Evolutionary conservation across 768 basidiomycete species (phyloP), one percentile per base, ranked within the genome.

Genomic region (Cystobasidium ongulense): DNA sequence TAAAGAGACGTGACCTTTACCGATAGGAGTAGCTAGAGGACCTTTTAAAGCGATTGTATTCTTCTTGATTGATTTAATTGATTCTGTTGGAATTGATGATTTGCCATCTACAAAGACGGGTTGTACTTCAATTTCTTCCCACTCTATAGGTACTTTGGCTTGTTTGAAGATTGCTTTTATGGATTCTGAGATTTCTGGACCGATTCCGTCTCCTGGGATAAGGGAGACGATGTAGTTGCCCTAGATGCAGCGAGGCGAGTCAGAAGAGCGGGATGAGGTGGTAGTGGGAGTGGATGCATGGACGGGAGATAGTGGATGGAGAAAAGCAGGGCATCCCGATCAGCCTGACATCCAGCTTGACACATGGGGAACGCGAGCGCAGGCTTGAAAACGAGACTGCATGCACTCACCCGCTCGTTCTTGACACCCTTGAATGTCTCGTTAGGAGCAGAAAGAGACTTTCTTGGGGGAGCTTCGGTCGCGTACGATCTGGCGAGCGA

Each of bases 41-140:
- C 92, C 96, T 85, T 99, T 99, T 79, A 99, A 84, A 25, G 96
- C 96, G 73, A 99, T 92, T 21, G 95, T 97, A 83, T 98, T 98
- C 84, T 88, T 91, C 85, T 89, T 93, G 80, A 99, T 90, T 17
- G 90, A 92, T 62, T 85, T 85, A 76, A 99, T 92, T 38, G 96
- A 94, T 73, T 82, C 82, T 75, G 96, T 92, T 35, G 96, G 96
- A 80, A 99, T 98, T 75, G 91, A 91, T 62, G 93, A 96, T 85
- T 97, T 96, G 63, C 96, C 96, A 74, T 88, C 89, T 82, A 92
- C 92, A 73, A 97, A 84, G 67, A 95, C 86, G 15, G 96, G 96
- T 7, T 91, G 89, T 61, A 99, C 96, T 80, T 89, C 90, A 81
- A 97, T 95, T 83, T 98, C 96, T 82, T 99, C 96, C 96, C 96